Evolutionary conservation across 2,329 filamentous ascomycete species (phyloP), one percentile per base, ranked within the genome.

Genomic region (Alternaria novae-zelandiae): DNA sequence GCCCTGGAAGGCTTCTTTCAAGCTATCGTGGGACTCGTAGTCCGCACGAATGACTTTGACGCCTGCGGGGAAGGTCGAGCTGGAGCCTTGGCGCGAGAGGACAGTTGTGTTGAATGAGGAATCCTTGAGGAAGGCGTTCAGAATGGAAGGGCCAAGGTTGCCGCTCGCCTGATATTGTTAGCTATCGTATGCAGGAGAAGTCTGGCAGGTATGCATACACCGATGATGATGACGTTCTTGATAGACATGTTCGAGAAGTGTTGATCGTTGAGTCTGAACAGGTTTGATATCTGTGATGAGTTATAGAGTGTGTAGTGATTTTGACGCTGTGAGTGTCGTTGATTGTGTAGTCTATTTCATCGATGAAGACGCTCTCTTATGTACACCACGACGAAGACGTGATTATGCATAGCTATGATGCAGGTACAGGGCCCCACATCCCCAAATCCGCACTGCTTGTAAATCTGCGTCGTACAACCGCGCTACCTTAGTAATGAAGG

Each of bases 51-150:
- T 73, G 30, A 87, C 82, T 8, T 78, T 76, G 54, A 85, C 79
- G 28, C 75, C 72, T 0, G 76, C 72, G 0, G 81, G 80, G 49
- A 81, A 79, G 17, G 76, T 79, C 17, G 81, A 81, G 12, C 64
- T 78, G 5, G 85, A 86, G 20, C 64, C 65, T 43, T 80, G 75
- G 70, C 89, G 87, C 23, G 84, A 85, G 51, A 90, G 82, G 43
- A 87, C 81, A 9, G 86, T 87, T 57, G 89, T 79, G 59, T 83
- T 81, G 79, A 90, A 87, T 11, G 78, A 74, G n/a, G 76, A 77
- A 5, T 75, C 63, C 3, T 79, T 70, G 7, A 82, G 69, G 50
- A 86, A 81, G 5, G 78, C 76, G 11, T 78, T 59, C 25, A 85
- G 72, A 46, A 85, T 73, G 10, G 78, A 69, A 8, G 79, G 79